Base-by-base conservation (phyloP, 306 rosid genomes). In the Rosa multiflora region DNA sequence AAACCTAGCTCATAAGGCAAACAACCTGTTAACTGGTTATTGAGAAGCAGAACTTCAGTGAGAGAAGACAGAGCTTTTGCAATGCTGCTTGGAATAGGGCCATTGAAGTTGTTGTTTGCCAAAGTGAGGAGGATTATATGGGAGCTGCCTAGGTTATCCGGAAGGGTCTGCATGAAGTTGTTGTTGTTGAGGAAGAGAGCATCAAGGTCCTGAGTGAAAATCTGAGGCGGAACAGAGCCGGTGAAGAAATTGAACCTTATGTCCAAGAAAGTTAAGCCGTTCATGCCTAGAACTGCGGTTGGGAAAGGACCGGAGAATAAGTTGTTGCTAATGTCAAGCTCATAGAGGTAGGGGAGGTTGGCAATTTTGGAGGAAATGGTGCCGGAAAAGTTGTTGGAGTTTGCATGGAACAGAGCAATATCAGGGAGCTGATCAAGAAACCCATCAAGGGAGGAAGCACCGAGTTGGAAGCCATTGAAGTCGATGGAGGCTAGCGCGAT, bases 391-490 rank as follows among this genome's bases (percentile, higher is more conserved):
- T 78, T 88, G 89, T 94, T 94, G 83, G 97, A 87, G 78, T 94
- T 92, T 72, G 97, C 98, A 88, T 90, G 97, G 85, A 92, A 94
- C 13, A 92, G 87, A 78, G 98, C 97, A 68, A 92, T 82, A 77
- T 94, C 97, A 13, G 94, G 93, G 10, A 94, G 93, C 5, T 82
- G 88, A 74, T 94, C 94, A 46, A 94, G 85, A 44, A 94, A 94
- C 51, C 93, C 98, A 53, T 92, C 92, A 5, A 94, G 94, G 10
- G 93, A 82, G 3, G 97, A 78, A 72, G 94, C 97, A 8, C 69
- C 20, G 5, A 92, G 88, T 46, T 85, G 90, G 69, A 94, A 94
- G 8, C 96, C 98, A 77, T 92, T 94, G 85, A 94, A 92, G 20
- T 94, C 97, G 39, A 94, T 67, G 6, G 94, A 90, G 43, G 98